Evolutionary conservation across 192 early-diverging fungal species (phyloP).

Genomic region (Podila clonocystis): DNA sequence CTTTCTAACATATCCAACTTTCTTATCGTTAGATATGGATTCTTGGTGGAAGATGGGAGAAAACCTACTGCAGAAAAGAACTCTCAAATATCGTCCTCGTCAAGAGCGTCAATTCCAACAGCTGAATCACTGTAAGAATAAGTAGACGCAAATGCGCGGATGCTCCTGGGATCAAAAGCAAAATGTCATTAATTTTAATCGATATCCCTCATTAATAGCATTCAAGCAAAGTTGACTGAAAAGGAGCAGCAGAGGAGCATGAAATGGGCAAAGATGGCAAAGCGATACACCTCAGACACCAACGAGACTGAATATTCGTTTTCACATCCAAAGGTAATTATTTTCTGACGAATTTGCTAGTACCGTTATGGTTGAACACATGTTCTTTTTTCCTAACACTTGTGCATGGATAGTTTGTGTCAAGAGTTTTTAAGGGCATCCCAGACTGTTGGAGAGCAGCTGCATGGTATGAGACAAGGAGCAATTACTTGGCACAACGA

Average conservation of each 20-base stretch:
- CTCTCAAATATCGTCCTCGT: slow-evolving; percentile 16
- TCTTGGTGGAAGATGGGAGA: slow-evolving; percentile 46
- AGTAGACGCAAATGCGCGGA: not conserved
- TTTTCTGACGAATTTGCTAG: not conserved
- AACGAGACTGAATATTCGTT: slow-evolving; percentile 42
- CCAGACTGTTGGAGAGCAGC: slow-evolving; percentile 67
- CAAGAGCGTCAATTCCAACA: slow-evolving; percentile 8
- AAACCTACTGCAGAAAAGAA: slow-evolving; percentile 41
- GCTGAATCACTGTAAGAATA: slow-evolving; percentile 20
- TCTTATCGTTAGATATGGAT: slow-evolving; percentile 31
- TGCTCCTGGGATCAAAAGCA: not conserved
- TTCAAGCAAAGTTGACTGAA: slow-evolving; percentile 15
- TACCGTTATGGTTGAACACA: not conserved
- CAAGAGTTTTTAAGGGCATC: slow-evolving; percentile 65
- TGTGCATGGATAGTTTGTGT: slow-evolving; percentile 47
- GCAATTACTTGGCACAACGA: too few species aligned
- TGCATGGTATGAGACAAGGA: slow-evolving; percentile 52
- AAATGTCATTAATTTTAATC: not conserved
- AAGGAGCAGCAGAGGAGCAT: slow-evolving; percentile 18
- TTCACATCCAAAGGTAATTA: slow-evolving; percentile 29
- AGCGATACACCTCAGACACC: slow-evolving; percentile 5
- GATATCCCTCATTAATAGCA: slow-evolving; percentile 1
- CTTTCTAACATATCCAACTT: not conserved
- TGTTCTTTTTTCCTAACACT: slow-evolving; percentile 3
- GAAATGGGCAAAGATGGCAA: slow-evolving; percentile 4